Base-by-base conservation (phyloP, 2,329 filamentous ascomycete species). In the Diplodia sapinea region DNA sequence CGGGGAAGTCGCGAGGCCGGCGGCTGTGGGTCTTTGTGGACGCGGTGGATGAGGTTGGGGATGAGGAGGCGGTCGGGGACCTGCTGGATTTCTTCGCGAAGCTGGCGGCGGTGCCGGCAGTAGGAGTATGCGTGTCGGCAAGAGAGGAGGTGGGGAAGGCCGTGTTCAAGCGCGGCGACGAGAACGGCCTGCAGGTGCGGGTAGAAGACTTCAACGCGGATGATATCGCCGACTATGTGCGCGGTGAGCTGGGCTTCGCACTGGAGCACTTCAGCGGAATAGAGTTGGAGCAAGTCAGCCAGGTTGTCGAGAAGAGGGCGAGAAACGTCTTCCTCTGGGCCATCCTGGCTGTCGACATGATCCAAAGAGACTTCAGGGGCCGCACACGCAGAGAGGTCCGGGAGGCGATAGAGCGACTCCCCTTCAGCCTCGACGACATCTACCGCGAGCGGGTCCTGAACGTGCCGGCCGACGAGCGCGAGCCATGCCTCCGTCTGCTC, bases 1-100 rank as follows among this genome's bases (percentile, higher is more conserved):
- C 17, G 9, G 54, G 20, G 15, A 55, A 55, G 29, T 20, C 20
- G 33, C 33, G n/a, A 33, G 36, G 43, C 7, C 43, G 31, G 33
- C 33, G 38, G 36, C 56, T 59, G 20, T 59, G 56, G 56, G 26
- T 59, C 23, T 59, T 59, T 40, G 26, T 59, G n/a, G 56, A 59
- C 11, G 56, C 56, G 20, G 20, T 59, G 20, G 56, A 59, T 6
- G 56, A 59, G 9, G 56, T 47, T 15, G 36, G 36, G 13, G 38
- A 59, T 11, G 23, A 4, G 12, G 38, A 26, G 8, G 38, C 56
- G 15, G 43, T 17, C 12, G 23, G 43, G 5, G 43, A 59, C 3
- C 11, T 59, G 13, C 20, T 59, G 11, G 56, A 59, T 3, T 59
- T 47, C 38, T 59, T 59, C 15, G 56, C 56, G 26, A 26, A 38